These are phyloP conservation scores for Penicillium griseofulvum DNA, from an alignment of 2,329 filamentous ascomycete species.

Conservation along the genomic window DNA sequence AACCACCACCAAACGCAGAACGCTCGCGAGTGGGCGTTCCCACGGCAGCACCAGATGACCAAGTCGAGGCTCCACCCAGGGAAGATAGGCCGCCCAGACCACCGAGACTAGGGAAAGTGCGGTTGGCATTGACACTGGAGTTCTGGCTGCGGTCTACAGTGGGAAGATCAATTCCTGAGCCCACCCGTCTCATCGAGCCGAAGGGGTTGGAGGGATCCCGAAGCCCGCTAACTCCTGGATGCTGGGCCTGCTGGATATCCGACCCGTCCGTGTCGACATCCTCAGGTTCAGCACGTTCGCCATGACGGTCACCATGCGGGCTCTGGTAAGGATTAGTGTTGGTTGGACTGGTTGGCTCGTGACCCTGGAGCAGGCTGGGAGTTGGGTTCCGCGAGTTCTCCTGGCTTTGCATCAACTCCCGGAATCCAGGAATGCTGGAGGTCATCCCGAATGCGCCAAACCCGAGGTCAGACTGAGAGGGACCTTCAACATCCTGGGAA, in stretches of 20 bases:
- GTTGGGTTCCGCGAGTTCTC: slow-evolving; percentile 58
- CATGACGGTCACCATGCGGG: slow-evolving; percentile 67
- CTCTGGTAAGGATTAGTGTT: slow-evolving; percentile 97
- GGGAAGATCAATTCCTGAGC: slow-evolving; percentile 52
- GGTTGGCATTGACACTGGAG: slow-evolving; percentile 74
- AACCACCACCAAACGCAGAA: slow-evolving; percentile 49
- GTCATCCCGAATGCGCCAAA: slow-evolving; percentile 63
- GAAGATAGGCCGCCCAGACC: slow-evolving; percentile 53
- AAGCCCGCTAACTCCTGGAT: slow-evolving; percentile 54
- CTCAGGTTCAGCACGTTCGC: slow-evolving; percentile 53
- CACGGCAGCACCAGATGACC: slow-evolving; percentile 63
- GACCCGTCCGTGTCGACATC: slow-evolving; percentile 58
- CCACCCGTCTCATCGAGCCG: slow-evolving; percentile 55
- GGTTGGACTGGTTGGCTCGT: slow-evolving; percentile 81
- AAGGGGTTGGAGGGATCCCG: slow-evolving; percentile 54
- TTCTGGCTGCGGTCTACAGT: slow-evolving; percentile 89
- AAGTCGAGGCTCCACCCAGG: slow-evolving; percentile 50
- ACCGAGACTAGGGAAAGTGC: slow-evolving; percentile 65
- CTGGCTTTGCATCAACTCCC: slow-evolving; percentile 57
- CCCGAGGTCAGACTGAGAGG: slow-evolving; percentile 46
- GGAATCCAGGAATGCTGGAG: slow-evolving; percentile 55
- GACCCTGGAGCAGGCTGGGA: slow-evolving; percentile 49
- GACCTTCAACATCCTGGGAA: slow-evolving; percentile 62
- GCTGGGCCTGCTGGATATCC: slow-evolving; percentile 51
- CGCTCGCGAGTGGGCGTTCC: slow-evolving; percentile 67